These are phyloP conservation scores for Penicillium macrosclerotiorum DNA, from an alignment of 495 filamentous ascomycete genomes.

Conservation along the genomic window DNA sequence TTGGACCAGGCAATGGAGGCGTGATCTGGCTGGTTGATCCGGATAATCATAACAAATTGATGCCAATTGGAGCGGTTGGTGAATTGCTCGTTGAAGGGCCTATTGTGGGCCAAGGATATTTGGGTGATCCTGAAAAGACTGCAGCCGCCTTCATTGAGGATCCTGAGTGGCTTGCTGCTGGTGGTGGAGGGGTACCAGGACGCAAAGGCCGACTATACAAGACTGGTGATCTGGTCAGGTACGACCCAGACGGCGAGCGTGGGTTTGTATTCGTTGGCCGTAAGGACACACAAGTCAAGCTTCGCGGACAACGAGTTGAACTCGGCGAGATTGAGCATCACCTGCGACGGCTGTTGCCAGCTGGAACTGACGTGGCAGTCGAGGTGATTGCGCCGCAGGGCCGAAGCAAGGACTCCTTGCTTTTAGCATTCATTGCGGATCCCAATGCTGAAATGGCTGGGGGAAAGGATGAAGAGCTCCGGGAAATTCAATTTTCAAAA, in stretches of 20 bases:
- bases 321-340: slow-evolving; percentile 37
- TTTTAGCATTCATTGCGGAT: slow-evolving; percentile 8
- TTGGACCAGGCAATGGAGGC: slow-evolving; percentile 24
- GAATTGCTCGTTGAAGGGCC: slow-evolving; percentile 22
- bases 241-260: slow-evolving; percentile 8
- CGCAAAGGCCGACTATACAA: slow-evolving; percentile 18
- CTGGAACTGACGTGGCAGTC: neutral
- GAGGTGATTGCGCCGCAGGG: neutral
- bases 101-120: slow-evolving; percentile 39
- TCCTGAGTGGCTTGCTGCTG: slow-evolving; percentile 19
- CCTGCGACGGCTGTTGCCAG: slow-evolving; percentile 9
- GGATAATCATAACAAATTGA: slow-evolving; percentile 24
- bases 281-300: slow-evolving; percentile 10
- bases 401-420: slow-evolving; percentile 1
- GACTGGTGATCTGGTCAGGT: slow-evolving; percentile 19
- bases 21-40: slow-evolving; percentile 31
- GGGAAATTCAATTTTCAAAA: neutral
- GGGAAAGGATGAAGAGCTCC: neutral
- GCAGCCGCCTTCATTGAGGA: slow-evolving; percentile 42
- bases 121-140: slow-evolving; percentile 46
- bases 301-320: slow-evolving; percentile 39
- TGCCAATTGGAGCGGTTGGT: slow-evolving; percentile 34
- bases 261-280: too few species aligned
- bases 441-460: slow-evolving; percentile 4
- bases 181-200: slow-evolving; percentile 2